Evolutionary conservation across 768 basidiomycete species (phyloP), one percentile per base, ranked within the genome.

Genomic region (Lactarius deliciosus): DNA sequence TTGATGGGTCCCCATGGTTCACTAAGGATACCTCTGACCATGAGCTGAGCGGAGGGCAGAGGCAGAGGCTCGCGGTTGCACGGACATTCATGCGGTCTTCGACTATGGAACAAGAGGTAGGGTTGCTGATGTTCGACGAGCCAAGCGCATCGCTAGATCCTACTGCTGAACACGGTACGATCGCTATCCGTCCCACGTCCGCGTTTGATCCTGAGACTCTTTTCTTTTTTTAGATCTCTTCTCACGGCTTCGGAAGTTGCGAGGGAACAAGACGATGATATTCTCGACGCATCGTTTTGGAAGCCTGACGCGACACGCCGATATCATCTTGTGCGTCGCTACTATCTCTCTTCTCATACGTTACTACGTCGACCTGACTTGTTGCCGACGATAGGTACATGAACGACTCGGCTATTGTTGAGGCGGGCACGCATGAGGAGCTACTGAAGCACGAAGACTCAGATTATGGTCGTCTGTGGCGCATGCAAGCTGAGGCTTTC

Each of bases 261-360:
- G 90, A 61, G 89, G 88, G 11, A 87, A 83, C 74, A 92, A 92
- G 75, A 92, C 91, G 1, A 92, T 92, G 91, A 76, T 92, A 30
- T 91, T 91, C 73, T 91, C 90, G 1, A 88, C 88, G 0, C 91
- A 89, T 75, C 79, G 87, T 1, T 83, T 80, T 71, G 90, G 89
- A 18, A 89, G 85, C 66, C 78, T 90, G 16, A 91, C 89, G 0
- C 80, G 88, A 8, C 82, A 89, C 69, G 89, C 66, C 7, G 66
- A 67, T 60, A 41, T 67, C 57, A 67, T 67, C 20, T 60, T 67
- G 66, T 67, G 5, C 3, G 66, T 63, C 38, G 1, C 25, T 10
- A 25, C 20, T 20, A 5, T 60, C 38, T 15, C 45, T 6, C 34
- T 55, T 38, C 34, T 38, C 11, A 2, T 57, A 56, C 2, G 15